These are phyloP conservation scores for Avena eriantha DNA, from an alignment of 176 grass and related monocot genomes.

Conservation along the genomic window DNA sequence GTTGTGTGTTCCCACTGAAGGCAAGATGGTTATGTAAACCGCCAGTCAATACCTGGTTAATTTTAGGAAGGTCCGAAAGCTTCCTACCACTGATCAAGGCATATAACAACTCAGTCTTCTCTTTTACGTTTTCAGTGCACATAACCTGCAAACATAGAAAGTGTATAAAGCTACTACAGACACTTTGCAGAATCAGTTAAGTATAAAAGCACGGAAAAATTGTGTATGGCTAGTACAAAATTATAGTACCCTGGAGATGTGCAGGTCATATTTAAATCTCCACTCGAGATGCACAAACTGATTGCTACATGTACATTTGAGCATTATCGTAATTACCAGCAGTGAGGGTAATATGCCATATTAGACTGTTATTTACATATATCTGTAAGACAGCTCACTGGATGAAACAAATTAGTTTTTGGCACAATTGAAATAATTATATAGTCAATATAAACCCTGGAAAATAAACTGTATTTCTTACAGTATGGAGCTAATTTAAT, in stretches of 20 bases:
- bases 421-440: background rate
- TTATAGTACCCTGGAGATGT: background rate
- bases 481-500: background rate
- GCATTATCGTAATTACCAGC: background rate
- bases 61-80: conserved; percentile 81
- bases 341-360: background rate
- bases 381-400: background rate
- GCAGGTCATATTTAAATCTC: conserved; percentile 19
- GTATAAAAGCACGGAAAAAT: background rate
- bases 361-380: background rate
- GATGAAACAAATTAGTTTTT: background rate
- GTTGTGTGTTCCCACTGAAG: background rate
- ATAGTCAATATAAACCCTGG: background rate
- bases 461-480: conserved; percentile 9
- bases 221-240: conserved; percentile 8
- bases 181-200: background rate
- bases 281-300: background rate
- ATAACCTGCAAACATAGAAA: conserved; percentile 69
- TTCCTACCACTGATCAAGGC: conserved; percentile 79
- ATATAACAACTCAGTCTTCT: conserved; percentile 84
- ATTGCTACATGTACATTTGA: background rate
- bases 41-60: conserved; percentile 62
- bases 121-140: conserved; percentile 76
- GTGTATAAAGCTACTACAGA: background rate
- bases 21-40: background rate